A percentile compares a stretch with the other conserved stretches of the same genome.
Conservation (phyloP, 805 yeast genomes). For the Sporopachydermia lactativora region DNA sequence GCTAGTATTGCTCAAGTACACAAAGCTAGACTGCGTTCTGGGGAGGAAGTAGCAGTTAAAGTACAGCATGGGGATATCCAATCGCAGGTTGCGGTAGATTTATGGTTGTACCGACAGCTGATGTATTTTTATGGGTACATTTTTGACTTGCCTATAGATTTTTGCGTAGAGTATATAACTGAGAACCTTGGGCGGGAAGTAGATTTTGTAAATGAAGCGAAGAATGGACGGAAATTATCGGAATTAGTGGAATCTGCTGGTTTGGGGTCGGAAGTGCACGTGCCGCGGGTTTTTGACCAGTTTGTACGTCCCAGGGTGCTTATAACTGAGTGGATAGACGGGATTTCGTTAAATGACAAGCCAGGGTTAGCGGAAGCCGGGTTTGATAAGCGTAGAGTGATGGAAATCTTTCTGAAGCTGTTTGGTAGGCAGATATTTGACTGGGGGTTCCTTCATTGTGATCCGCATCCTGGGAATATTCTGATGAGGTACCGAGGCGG, state of each 20-base stretch:
- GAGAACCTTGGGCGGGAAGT: constrained; percentile 45
- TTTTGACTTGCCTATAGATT: constrained; percentile 50
- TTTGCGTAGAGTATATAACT: constrained; percentile 42
- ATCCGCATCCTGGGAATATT: constrained; percentile 75
- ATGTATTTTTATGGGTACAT: constrained; percentile 37
- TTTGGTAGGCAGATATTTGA: constrained; percentile 46
- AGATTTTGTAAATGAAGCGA: constrained; percentile 41
- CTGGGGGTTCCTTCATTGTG: constrained; percentile 61
- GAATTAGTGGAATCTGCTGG: constrained; percentile 21
- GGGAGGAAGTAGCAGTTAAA: constrained; percentile 47
- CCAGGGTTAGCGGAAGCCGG: constrained; percentile 24
- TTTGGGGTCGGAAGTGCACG: constrained; percentile 29
- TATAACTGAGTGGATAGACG: constrained; percentile 68
- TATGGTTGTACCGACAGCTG: constrained; percentile 38
- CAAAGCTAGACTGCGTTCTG: constrained; percentile 30
- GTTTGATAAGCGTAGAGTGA: constrained; percentile 26
- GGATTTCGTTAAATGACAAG: constrained; percentile 38
- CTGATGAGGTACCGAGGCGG: constrained; percentile 25
- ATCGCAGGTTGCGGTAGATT: constrained; percentile 47
- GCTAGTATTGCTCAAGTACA: constrained; percentile 70
- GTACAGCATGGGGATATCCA: constrained; percentile 51
- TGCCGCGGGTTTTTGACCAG: constrained; percentile 39
- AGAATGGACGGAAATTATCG: constrained; percentile 32
- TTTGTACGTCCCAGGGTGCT: constrained; percentile 36
- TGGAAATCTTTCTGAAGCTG: constrained; percentile 35